A percentile compares a stretch with the other conserved stretches of the same genome.
Conservation (phyloP, 2,329 filamentous ascomycete genomes). For the Sporothrix luriei region DNA sequence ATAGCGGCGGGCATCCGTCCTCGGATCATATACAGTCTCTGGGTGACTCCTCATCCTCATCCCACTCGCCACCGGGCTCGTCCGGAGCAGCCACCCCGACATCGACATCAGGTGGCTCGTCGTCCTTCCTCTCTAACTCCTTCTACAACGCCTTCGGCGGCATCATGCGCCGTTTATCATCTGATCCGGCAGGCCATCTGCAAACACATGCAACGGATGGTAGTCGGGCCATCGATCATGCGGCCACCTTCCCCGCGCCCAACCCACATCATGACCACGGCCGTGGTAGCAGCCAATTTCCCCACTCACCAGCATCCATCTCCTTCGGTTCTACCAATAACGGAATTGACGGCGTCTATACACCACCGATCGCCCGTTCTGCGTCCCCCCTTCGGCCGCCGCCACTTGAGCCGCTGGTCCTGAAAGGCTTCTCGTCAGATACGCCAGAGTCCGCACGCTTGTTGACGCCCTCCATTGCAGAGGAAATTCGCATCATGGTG, state of each 20-base stretch:
- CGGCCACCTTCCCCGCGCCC: slow-evolving; percentile 23
- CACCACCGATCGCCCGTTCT: slow-evolving; percentile 55
- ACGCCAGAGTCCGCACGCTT: slow-evolving; percentile 65
- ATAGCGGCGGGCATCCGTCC: slow-evolving; percentile 17
- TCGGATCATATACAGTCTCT: slow-evolving; percentile 14
- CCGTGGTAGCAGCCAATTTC: slow-evolving; percentile 25
- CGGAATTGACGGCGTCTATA: slow-evolving; percentile 43
- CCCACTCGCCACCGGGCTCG: slow-evolving; percentile 30
- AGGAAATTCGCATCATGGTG: slow-evolving; percentile 88
- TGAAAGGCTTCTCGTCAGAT: slow-evolving; percentile 66
- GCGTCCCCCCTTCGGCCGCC: slow-evolving; percentile 83
- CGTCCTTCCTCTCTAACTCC: slow-evolving; percentile 42
- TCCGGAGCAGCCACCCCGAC: slow-evolving; percentile 34
- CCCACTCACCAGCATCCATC: slow-evolving; percentile 3
- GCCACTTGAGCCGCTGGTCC: slow-evolving; percentile 76
- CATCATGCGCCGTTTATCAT: slow-evolving; percentile 67
- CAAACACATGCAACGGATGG: slow-evolving; percentile 24
- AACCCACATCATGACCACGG: neutral
- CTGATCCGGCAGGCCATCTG: slow-evolving; percentile 47
- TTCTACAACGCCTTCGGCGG: slow-evolving; percentile 57
- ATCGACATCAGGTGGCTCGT: slow-evolving; percentile 40
- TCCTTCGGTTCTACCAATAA: slow-evolving; percentile 21
- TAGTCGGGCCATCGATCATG: slow-evolving; percentile 24
- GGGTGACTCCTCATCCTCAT: neutral
- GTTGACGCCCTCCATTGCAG: slow-evolving; percentile 73